Evolutionary conservation across 2,329 filamentous ascomycete species (phyloP), one percentile per base, ranked within the genome.

Genomic region (Lasiodiplodia theobromae): DNA sequence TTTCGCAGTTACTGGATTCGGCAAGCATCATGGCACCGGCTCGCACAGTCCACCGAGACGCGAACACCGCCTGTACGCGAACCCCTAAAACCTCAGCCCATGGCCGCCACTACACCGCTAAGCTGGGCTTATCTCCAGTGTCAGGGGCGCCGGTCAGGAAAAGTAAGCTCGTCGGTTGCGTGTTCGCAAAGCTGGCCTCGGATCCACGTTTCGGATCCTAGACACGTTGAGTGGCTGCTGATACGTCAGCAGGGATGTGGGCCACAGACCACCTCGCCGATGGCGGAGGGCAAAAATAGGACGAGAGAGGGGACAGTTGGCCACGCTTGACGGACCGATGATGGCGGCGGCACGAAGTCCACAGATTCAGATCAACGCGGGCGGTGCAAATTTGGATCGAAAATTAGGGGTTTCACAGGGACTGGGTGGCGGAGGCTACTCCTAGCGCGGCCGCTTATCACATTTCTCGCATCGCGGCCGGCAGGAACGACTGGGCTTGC

Each of bases 401-500:
- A 52, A 34, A 25, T 52, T 52, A 64, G 60, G 44, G 60, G 60
- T 64, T 64, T 64, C 60, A 64, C 60, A 64, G 49, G 25, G 58
- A 60, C 38, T 11, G 11, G 6, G 25, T 31, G 11, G 60, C 60
- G 60, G 44, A 64, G 28, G 28, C 60, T 14, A 23, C 28, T 52
- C 44, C 60, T 64, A 53, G 47, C 47, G 40, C 23, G 4, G 31
- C 34, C 40, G 60, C 60, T 52, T 64, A 64, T 64, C 60, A 49
- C 58, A 34, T 49, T 63, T n/a, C 18, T 44, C 25, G 16, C 21
- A 52, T 52, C 14, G 18, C 38, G 23, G 38, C 38, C 21, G 21
- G 57, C 44, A 10, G 44, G 7, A 14, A 25, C 28, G n/a, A 12
- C n/a, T 28, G 37, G 53, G n/a, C 14, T 14, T 10, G 56, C 23